Evolutionary conservation across 2,329 filamentous ascomycete genomes (phyloP).

Genomic region (Talaromyces funiculosus): DNA sequence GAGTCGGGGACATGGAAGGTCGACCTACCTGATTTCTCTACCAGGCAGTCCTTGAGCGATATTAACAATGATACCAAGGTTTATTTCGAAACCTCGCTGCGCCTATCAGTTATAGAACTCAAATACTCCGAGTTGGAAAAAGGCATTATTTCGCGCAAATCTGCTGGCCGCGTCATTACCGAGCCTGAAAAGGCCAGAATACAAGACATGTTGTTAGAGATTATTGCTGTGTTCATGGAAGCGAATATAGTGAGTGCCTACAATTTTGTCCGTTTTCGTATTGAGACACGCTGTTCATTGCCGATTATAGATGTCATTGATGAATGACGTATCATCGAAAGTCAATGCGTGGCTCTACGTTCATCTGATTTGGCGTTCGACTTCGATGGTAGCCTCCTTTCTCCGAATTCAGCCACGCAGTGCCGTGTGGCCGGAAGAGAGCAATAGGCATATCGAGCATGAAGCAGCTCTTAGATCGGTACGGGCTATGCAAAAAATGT

Average conservation of each 20-base stretch:
- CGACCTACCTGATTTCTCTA: neutral
- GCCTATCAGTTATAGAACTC: neutral
- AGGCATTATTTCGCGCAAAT: neutral
- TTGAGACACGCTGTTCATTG: neutral
- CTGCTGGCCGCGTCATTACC: neutral
- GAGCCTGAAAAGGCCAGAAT: neutral
- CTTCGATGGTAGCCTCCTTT: neutral
- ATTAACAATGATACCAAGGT: neutral
- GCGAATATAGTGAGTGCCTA: neutral
- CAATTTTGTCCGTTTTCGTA: no score
- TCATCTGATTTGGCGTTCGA: neutral
- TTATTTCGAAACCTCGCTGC: neutral
- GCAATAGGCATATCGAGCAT: neutral
- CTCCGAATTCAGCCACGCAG: neutral
- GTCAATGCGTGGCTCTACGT: neutral
- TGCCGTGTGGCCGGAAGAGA: neutral
- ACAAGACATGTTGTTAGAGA: neutral
- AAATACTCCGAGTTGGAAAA: neutral
- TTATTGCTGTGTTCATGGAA: neutral
- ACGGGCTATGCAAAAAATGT: neutral
- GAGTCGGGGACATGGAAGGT: neutral
- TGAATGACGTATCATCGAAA: neutral
- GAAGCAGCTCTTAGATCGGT: neutral
- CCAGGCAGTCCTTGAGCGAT: neutral
- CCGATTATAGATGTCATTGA: neutral